A percentile compares a stretch with the other conserved stretches of the same genome.
phyloP scores from a whole-genome alignment of 1,284 basidiomycete genomes.

The Cryptococcus sp. region DNA sequence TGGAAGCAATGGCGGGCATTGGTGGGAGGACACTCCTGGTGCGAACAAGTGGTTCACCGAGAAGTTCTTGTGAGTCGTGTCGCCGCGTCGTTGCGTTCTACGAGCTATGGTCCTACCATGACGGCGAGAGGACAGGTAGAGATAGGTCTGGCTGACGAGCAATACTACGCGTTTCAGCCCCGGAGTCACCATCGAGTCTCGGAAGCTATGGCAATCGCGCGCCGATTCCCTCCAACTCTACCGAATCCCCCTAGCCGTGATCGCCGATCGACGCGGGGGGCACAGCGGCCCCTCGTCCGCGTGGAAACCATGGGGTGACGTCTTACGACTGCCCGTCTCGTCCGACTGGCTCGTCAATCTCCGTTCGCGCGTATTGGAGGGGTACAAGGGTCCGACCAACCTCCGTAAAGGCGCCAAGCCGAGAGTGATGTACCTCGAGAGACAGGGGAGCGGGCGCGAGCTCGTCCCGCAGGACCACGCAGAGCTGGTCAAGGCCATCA shows the following conservation, averaged over 20 bases:
- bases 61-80: constrained; percentile 34
- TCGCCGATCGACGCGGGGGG: constrained; percentile 27
- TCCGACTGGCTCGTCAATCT: constrained; percentile 29
- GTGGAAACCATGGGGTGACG: constrained; percentile 38
- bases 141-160: no score
- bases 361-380: constrained; percentile 24
- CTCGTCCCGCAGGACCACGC: constrained; percentile 20
- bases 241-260: constrained; percentile 22
- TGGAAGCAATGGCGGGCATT: constrained; percentile 6
- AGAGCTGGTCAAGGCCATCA: constrained; percentile 13
- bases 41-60: constrained; percentile 36
- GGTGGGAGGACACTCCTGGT: constrained; percentile 37
- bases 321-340: constrained; percentile 32
- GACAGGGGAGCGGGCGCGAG: constrained; percentile 24
- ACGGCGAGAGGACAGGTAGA: not conserved
- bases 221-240: constrained; percentile 19
- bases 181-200: constrained; percentile 20
- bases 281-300: constrained; percentile 26
- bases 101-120: not conserved
- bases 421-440: constrained; percentile 23
- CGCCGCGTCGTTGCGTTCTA: not conserved
- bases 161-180: constrained; percentile 20
- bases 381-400: constrained; percentile 21
- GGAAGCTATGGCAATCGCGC: constrained; percentile 21
- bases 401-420: constrained; percentile 13